Evolutionary conservation across 2,329 filamentous ascomycete species (phyloP), one percentile per base, ranked within the genome.

Genomic region (Cladorrhinum sp.): DNA sequence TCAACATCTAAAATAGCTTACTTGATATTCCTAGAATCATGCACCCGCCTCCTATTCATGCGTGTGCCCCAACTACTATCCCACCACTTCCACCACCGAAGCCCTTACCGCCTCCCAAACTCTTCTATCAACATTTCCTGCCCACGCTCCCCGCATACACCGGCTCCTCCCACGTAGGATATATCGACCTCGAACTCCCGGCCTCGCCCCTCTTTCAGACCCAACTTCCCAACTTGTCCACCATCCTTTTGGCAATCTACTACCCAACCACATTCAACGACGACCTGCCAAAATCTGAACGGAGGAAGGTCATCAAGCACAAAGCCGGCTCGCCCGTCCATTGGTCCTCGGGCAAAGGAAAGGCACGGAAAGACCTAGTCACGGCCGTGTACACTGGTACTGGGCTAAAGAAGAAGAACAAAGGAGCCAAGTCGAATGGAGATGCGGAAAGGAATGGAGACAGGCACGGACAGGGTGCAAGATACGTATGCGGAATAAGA

Each of bases 151-250:
- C 87, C 2, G 69, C 78, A 13, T 88, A 88, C 68, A 80, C 82
- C 1, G 87, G 88, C 0, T 85, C 85, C 0, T 88, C 89, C 71
- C 81, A 81, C 63, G 87, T 91, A 45, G 87, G 88, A 24, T 88
- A 85, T 12, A 79, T 89, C 70, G 86, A 90, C 66, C 77, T 87
- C 59, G 87, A 90, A 71, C 79, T 89, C 25, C 85, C 86, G 4
- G 80, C 79, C 57, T 80, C 75, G 71, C 76, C 49, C 70, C 76
- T 52, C n/a, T n/a, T n/a, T n/a, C 69, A 72, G 38, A 72, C 71
- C 53, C 73, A 74, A 23, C 73, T 78, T 1, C 68, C 79, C 62
- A 75, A 76, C 32, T 69, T 79, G 53, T 77, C 79, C 58, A 88
- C 86, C 0, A 83, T 88, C 8, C 76, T 89, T 3, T 82, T 89